Evolutionary conservation across 306 rosid genomes (phyloP), one percentile per base, ranked within the genome.

Genomic region (Boehmeria nivea): DNA sequence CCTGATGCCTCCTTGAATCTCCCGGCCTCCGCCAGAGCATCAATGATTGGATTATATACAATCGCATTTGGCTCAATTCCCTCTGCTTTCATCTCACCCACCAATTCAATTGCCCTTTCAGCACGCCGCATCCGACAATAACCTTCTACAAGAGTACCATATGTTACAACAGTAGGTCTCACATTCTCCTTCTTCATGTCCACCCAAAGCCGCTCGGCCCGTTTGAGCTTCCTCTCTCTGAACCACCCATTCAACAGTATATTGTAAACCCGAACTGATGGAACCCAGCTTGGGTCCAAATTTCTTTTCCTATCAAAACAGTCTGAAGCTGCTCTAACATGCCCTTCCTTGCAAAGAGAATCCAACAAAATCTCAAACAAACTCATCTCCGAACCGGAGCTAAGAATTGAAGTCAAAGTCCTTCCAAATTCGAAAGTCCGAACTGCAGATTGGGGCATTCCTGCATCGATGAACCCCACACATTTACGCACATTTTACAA

Each of bases 91-190:
- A 87, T 82, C 63, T 82, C 85, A 48, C 67, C 78, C 52, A 84
- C 83, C 84, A 84, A 64, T 58, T 80, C 85, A 53, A 84, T 75
- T 3, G 94, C 95, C 54, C 50, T 75, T 62, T 87, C 94, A 24
- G 79, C 55, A 20, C 82, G 78, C 26, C 82, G 78, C 98, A 82
- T 84, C 52, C 94, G 70, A 24, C 96, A 87, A 48, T 91, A 87
- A 34, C 95, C 96, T 80, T 84, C 95, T 36, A 81, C 91, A 28
- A 91, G 91, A 45, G 88, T 87, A 43, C 95, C 96, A 60, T 91
- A 91, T n/a, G 96, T 91, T 67, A 82, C 95, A 59, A 90, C 87
- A 70, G 64, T 82, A 4, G 91, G 88, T 51, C 46, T 80, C 69
- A 91, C 71, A 59, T 79, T 78, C 60, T 78, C 84, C 68, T 65